These are phyloP conservation scores for Fraxinus sp. DNA, from an alignment of 305 asterid species.

Conservation along the genomic window DNA sequence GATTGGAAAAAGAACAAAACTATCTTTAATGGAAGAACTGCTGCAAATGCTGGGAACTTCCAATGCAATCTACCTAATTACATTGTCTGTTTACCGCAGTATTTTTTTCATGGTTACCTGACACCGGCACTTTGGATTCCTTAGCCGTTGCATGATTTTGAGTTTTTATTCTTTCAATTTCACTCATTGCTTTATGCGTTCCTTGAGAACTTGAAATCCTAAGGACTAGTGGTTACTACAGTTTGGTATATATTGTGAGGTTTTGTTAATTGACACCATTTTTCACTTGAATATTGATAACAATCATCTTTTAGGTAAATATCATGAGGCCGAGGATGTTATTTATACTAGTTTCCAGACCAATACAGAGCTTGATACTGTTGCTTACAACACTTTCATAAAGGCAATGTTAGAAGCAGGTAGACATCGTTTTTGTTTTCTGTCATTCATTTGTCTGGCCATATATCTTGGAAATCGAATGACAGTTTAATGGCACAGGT, in stretches of 20 bases:
- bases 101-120: background rate
- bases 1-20: background rate
- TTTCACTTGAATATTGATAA: constrained; percentile 16
- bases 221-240: background rate
- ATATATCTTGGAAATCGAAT: constrained; percentile 9
- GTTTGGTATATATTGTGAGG: constrained; percentile 1
- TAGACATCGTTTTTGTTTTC: constrained; percentile 25
- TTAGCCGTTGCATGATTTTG: constrained; percentile 8
- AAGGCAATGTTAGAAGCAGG: constrained; percentile 93
- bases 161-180: background rate
- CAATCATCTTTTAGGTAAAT: constrained; percentile 53
- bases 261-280: background rate
- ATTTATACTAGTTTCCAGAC: constrained; percentile 51
- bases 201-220: background rate
- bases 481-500: constrained; percentile 50
- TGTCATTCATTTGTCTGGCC: constrained; percentile 8
- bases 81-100: background rate
- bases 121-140: background rate
- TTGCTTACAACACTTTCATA: constrained; percentile 87
- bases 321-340: constrained; percentile 55
- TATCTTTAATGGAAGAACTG: background rate
- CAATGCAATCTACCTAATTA: background rate
- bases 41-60: background rate
- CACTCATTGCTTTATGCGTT: constrained; percentile 4
- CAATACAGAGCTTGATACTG: constrained; percentile 78